Evolutionary conservation across 2,329 filamentous ascomycete species (phyloP).

Genomic region (Arachnomyces sp.): DNA sequence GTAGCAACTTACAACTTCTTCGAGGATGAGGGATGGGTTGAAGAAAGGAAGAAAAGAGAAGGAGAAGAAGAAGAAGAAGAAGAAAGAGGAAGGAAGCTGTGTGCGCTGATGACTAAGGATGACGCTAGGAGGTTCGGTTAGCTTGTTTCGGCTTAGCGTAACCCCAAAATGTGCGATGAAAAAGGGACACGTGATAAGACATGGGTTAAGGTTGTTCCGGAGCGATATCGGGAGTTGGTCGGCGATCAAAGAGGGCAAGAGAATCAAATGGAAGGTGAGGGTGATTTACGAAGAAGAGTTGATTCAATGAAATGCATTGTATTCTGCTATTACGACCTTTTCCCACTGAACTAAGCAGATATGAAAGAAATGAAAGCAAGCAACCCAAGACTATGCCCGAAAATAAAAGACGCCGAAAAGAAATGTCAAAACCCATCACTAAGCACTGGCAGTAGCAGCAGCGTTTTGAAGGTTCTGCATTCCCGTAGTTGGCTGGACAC

Average conservation of each 20-base stretch:
- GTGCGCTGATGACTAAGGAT: slow-evolving; percentile 33
- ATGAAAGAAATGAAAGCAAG: no score
- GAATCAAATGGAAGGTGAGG: no score
- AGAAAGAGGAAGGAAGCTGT: slow-evolving; percentile 27
- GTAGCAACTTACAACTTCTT: slow-evolving; percentile 33
- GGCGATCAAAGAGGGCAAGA: no score
- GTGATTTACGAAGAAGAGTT: no score
- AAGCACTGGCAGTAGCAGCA: slow-evolving; percentile 20
- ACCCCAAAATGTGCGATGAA: slow-evolving; percentile 4
- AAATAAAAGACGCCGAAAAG: neutral
- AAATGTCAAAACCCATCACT: slow-evolving; percentile 4
- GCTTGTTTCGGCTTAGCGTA: no score
- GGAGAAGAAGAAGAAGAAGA: slow-evolving; percentile 19
- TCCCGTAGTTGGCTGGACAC: slow-evolving; percentile 63
- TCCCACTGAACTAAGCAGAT: no score
- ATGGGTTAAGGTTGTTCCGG: no score
- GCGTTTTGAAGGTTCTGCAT: slow-evolving; percentile 35
- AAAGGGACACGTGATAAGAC: no score
- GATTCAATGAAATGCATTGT: no score
- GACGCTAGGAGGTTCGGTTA: slow-evolving; percentile 22
- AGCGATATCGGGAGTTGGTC: no score
- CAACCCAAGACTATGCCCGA: no score
- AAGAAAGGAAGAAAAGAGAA: slow-evolving; percentile 29
- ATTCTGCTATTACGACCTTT: no score
- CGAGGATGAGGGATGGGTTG: slow-evolving; percentile 38